A percentile compares a stretch with the other conserved stretches of the same genome.
Evolutionary conservation across 306 rosid species (phyloP).

Genomic region (Begonia peltatifolia): DNA sequence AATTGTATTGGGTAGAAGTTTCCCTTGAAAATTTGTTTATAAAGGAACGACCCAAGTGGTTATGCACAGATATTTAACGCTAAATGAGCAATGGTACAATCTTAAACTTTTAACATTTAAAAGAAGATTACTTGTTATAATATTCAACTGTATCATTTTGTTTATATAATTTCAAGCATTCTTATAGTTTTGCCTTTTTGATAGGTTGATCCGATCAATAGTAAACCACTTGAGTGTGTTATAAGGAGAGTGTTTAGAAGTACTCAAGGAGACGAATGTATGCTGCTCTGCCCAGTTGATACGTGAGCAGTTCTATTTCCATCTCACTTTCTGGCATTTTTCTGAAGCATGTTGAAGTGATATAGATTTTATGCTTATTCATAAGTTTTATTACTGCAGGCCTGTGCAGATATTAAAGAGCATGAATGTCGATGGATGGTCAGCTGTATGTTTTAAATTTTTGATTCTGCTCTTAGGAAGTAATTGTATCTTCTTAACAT

Average conservation of each 20-base stretch:
- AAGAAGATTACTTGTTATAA: too few species aligned
- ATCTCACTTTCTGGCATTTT: slow-evolving; percentile 2
- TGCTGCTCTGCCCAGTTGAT: slow-evolving; percentile 84
- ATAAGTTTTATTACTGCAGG: slow-evolving; percentile 31
- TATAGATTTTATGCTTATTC: slow-evolving; percentile 5
- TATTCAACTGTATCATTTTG: too few species aligned
- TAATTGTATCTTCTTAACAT: slow-evolving; percentile 11
- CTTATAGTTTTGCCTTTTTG: too few species aligned
- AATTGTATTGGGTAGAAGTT: too few species aligned
- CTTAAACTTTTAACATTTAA: too few species aligned
- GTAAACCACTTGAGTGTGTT: slow-evolving; percentile 68
- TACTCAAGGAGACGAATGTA: slow-evolving; percentile 60
- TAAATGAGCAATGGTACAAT: too few species aligned
- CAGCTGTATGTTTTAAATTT: slow-evolving; percentile 54
- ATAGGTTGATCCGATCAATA: slow-evolving; percentile 66
- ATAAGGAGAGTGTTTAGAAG: slow-evolving; percentile 76
- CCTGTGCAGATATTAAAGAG: slow-evolving; percentile 73
- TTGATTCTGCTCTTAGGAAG: slow-evolving; percentile 4
- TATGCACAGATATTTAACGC: too few species aligned
- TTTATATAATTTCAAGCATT: too few species aligned
- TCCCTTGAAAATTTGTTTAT: too few species aligned
- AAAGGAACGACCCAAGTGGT: too few species aligned
- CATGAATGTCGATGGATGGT: slow-evolving; percentile 69
- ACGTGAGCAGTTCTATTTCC: slow-evolving; percentile 39
- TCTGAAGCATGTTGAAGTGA: slow-evolving; percentile 1